These are phyloP conservation scores for Omphalotus guepiniiformis DNA, from an alignment of 768 basidiomycete species.

Conservation along the genomic window DNA sequence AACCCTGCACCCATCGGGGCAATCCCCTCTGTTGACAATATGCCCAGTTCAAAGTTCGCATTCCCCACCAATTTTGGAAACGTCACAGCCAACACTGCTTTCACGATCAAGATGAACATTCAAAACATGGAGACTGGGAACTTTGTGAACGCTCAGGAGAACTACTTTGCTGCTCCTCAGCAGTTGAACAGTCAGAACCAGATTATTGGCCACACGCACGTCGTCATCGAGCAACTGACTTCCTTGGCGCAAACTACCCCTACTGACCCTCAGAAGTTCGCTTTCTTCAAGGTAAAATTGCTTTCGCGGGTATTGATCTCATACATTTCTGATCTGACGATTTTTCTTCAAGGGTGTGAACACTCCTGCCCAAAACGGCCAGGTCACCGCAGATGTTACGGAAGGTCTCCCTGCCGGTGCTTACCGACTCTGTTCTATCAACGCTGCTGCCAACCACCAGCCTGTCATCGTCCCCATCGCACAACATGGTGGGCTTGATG, in stretches of 20 bases:
- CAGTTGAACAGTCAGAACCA: conserved; percentile 44
- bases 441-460: conserved; percentile 32
- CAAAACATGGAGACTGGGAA: conserved; percentile 43
- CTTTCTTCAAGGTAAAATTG: conserved; percentile 43
- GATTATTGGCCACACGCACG: conserved; percentile 59
- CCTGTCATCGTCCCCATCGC: conserved; percentile 32
- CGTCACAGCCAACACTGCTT: conserved; percentile 41
- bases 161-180: conserved; percentile 52
- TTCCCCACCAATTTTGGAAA: conserved; percentile 41
- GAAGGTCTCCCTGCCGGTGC: conserved; percentile 48
- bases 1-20: conserved; percentile 58
- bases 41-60: conserved; percentile 52
- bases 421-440: conserved; percentile 17
- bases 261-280: conserved; percentile 48
- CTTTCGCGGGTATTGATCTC: neutral
- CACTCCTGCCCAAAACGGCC: conserved; percentile 37
- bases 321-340: neutral
- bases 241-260: conserved; percentile 46
- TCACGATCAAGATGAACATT: conserved; percentile 50
- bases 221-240: conserved; percentile 52
- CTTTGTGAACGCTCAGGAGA: conserved; percentile 43
- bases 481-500: conserved; percentile 38
- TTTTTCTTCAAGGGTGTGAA: conserved; percentile 34
- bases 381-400: conserved; percentile 43
- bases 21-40: conserved; percentile 45